Evolutionary conservation across 352 stramenopile genomes (phyloP), one percentile per base, ranked within the genome.

Genomic region (Phytopythium oedochilum): DNA sequence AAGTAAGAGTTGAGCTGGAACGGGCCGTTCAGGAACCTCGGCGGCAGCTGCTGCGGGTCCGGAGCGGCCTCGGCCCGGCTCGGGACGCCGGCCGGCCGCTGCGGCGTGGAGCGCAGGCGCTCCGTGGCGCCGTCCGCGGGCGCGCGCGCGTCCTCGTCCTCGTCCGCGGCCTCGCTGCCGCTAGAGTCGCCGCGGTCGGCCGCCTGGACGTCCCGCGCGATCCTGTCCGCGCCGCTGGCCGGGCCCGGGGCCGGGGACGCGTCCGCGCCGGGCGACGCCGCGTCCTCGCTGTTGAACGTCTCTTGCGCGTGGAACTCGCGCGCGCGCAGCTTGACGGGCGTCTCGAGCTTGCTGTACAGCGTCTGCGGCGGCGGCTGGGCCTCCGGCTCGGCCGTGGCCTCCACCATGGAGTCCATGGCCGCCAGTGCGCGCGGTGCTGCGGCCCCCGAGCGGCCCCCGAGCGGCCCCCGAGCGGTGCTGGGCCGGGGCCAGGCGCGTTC

Each of bases 1-100:
- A 94, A 94, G 66, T 91, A 94, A 45, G 81, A 92, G 66, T 94
- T 94, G 53, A 79, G 61, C 35, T 82, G 81, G 71, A 78, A 93
- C 53, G 75, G 66, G 28, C 74, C 64, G 59, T 71, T 77, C 38
- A 87, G 67, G 53, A 79, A 87, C 12, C 50, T 57, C 28, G 36
- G 56, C 11, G 75, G 75, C 57, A 84, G 51, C 46, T 61, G 57
- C 18, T 53, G 63, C 39, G 64, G 50, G 32, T 61, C 57, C 3
- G n/a, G n/a, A n/a, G n/a, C n/a, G n/a, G n/a, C n/a, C n/a, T n/a
- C n/a, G n/a, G n/a, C n/a, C n/a, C n/a, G 29, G 29, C 22, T 35
- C 25, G 10, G 31, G n/a, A n/a, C n/a, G n/a, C n/a, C n/a, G n/a
- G n/a, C n/a, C n/a, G n/a, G 23, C 6, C 60, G 45, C 9, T 66